These are phyloP conservation scores for Naganishia onofrii DNA, from an alignment of 768 basidiomycete species.

Conservation along the genomic window DNA sequence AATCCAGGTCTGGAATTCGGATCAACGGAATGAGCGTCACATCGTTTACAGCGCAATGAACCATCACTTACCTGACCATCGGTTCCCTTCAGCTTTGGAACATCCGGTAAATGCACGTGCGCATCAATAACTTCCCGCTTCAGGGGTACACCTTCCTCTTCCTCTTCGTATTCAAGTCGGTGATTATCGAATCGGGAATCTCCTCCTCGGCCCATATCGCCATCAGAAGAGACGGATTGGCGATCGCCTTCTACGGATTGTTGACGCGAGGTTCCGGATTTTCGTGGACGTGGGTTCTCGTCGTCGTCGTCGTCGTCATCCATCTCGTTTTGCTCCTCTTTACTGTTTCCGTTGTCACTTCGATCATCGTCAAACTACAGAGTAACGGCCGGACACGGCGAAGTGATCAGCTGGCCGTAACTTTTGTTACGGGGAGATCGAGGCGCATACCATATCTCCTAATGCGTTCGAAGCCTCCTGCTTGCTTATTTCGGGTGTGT, in stretches of 20 bases:
- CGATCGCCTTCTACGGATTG: neutral
- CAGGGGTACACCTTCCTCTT: conserved; percentile 39
- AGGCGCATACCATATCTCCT: conserved; percentile 3
- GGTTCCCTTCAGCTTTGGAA: conserved; percentile 73
- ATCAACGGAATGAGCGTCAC: too few relatives aligned
- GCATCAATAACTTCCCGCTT: conserved; percentile 39
- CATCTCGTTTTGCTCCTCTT: neutral
- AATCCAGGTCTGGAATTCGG: conserved; percentile 73
- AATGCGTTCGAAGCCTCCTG: neutral
- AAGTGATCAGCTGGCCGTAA: too few relatives aligned
- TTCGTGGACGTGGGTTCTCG: neutral
- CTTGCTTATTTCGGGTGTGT: neutral
- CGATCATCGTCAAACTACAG: conserved; percentile 8
- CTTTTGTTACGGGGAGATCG: too few relatives aligned
- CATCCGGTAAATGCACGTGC: conserved; percentile 79
- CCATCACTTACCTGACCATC: conserved; percentile 71
- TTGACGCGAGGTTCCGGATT: neutral
- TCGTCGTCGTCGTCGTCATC: neutral
- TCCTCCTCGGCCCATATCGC: conserved; percentile 17
- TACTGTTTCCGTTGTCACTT: neutral
- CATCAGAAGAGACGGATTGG: conserved; percentile 1
- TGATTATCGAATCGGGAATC: conserved; percentile 11
- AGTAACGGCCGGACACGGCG: neutral
- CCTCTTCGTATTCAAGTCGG: conserved; percentile 53
- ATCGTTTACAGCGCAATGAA: too few relatives aligned